A percentile compares a stretch with the other conserved stretches of the same genome.
Conservation (phyloP, 768 basidiomycete species). For the Leccinum incarnatum region DNA sequence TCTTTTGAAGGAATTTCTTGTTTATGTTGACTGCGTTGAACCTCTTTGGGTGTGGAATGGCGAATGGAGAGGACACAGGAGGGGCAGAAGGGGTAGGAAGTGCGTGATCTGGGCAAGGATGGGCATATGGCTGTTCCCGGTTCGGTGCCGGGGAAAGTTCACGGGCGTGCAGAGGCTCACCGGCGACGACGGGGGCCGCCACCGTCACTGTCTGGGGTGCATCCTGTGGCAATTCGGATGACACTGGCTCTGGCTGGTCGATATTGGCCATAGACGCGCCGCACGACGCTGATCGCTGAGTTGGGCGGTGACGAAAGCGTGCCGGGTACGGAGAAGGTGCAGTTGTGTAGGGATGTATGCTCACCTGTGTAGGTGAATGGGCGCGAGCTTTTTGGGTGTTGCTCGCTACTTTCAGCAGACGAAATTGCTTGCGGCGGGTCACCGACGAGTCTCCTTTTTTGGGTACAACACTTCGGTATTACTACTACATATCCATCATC, state of each 20-base stretch:
- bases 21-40: constrained; percentile 91
- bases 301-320: constrained; percentile 14
- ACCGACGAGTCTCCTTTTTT: constrained; percentile 26
- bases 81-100: constrained; percentile 8
- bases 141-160: constrained; percentile 17
- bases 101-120: constrained; percentile 18
- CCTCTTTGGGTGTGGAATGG: constrained; percentile 66
- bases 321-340: background rate
- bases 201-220: constrained; percentile 9
- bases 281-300: constrained; percentile 46
- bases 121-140: constrained; percentile 11
- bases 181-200: constrained; percentile 1
- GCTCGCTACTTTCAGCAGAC: background rate
- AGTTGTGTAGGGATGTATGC: background rate
- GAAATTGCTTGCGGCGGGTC: constrained; percentile 14
- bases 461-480: constrained; percentile 5
- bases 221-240: constrained; percentile 40
- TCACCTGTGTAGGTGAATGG: constrained; percentile 9
- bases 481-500: constrained; percentile 39
- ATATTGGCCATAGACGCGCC: constrained; percentile 82
- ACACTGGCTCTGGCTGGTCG: constrained; percentile 46
- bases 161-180: constrained; percentile 9
- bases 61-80: constrained; percentile 20
- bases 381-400: background rate
- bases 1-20: constrained; percentile 96